Evolutionary conservation across 2,329 filamentous ascomycete genomes (phyloP).

Genomic region (Claviceps sorghi): DNA sequence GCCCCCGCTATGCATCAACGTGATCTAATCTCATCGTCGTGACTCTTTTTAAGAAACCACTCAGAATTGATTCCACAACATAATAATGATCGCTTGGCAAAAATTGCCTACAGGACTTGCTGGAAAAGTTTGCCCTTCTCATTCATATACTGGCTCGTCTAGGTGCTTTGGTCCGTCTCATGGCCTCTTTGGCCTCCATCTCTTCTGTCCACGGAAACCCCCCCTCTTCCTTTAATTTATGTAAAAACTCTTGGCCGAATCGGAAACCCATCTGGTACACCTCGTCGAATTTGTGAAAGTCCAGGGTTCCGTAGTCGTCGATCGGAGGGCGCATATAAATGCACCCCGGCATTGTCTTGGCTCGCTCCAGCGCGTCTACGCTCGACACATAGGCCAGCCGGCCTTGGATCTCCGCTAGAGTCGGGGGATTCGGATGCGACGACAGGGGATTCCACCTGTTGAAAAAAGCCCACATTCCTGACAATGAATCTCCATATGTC

Average conservation of each 20-base stretch:
- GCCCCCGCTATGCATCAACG: too few relatives aligned
- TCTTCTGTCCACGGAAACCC: slow-evolving; percentile 55
- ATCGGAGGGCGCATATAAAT: slow-evolving; percentile 94
- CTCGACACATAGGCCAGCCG: slow-evolving; percentile 88
- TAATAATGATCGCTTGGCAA: neutral
- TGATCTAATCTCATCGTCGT: too few relatives aligned
- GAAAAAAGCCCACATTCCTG: slow-evolving; percentile 84
- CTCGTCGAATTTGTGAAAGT: slow-evolving; percentile 96
- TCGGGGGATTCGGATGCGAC: slow-evolving; percentile 76
- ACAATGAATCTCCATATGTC: slow-evolving; percentile 82
- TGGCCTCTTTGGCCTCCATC: slow-evolving; percentile 60
- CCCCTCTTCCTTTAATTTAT: slow-evolving; percentile 62
- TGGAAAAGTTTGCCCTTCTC: neutral
- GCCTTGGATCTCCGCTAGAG: slow-evolving; percentile 88
- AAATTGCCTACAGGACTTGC: neutral
- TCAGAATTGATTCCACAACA: neutral
- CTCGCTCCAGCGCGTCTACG: slow-evolving; percentile 84
- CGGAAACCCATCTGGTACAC: slow-evolving; percentile 81
- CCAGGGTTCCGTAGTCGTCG: slow-evolving; percentile 82
- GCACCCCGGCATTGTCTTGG: slow-evolving; percentile 81
- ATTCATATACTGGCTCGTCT: slow-evolving; percentile 58
- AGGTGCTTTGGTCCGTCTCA: slow-evolving; percentile 67
- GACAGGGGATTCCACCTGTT: slow-evolving; percentile 98
- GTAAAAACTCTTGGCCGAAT: slow-evolving; percentile 70
- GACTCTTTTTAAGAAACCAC: too few relatives aligned